Conservation (phyloP, 2,329 filamentous ascomycete genomes). For the Trichoderma gracile region DNA sequence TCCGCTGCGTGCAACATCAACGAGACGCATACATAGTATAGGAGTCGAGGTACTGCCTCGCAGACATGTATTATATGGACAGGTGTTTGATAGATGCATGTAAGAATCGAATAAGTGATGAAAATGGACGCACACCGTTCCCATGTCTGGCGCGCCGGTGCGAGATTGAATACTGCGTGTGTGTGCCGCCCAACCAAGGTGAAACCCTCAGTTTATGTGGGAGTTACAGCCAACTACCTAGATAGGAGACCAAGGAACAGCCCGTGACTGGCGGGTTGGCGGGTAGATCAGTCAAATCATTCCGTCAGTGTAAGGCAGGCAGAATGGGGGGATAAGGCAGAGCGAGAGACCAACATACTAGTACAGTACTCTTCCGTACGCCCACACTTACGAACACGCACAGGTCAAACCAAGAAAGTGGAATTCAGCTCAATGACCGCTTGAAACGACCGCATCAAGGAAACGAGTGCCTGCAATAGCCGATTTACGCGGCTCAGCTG, state of each 20-base stretch:
- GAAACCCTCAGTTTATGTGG: conserved; percentile 8
- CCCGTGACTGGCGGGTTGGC: conserved; percentile 19
- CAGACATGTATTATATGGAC: neutral
- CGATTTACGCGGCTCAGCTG: conserved; percentile 8
- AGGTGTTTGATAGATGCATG: neutral
- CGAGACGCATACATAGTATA: neutral
- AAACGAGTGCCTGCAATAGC: neutral
- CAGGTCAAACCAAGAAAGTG: neutral
- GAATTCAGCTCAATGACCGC: neutral
- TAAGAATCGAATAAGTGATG: neutral
- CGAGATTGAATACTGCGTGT: neutral
- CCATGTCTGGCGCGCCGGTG: neutral
- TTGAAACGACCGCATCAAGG: neutral
- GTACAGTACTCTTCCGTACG: neutral
- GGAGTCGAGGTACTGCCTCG: neutral
- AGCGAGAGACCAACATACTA: neutral
- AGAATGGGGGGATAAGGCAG: neutral
- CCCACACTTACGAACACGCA: neutral
- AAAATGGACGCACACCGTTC: neutral
- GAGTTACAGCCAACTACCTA: conserved; percentile 8
- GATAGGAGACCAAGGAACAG: no score
- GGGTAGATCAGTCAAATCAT: conserved; percentile 25
- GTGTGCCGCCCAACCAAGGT: neutral
- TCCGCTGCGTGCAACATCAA: neutral
- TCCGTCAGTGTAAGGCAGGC: neutral